phyloP scores from a whole-genome alignment of 176 grass and related monocot species.

The Thalia dealbata region DNA sequence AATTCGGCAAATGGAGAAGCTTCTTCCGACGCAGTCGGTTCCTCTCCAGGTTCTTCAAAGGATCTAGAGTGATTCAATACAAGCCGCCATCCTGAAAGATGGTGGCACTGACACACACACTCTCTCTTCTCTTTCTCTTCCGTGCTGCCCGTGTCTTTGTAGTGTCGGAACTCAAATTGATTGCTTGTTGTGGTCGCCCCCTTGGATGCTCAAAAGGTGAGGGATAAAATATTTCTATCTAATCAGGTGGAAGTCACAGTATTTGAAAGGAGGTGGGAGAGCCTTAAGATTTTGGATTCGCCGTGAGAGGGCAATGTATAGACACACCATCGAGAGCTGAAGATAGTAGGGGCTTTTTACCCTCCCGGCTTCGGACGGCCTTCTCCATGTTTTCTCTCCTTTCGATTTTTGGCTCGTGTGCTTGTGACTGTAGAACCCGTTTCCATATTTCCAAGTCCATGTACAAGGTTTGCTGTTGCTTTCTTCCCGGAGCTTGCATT shows the following conservation, averaged over 20 bases:
- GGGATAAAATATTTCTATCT: too few relatives aligned
- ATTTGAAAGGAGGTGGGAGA: conserved; percentile 1
- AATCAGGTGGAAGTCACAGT: background rate
- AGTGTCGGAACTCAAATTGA: background rate
- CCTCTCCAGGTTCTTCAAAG: conserved; percentile 12
- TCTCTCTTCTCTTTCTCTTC: background rate
- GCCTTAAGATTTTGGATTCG: conserved; percentile 5
- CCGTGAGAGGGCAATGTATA: conserved; percentile 8
- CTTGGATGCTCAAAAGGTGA: background rate
- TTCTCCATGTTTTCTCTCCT: conserved; percentile 7
- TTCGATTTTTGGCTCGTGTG: background rate
- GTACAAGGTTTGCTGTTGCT: conserved; percentile 3
- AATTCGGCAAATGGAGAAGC: conserved; percentile 28
- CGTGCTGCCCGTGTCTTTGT: background rate
- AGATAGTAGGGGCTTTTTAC: background rate
- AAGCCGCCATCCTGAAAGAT: background rate
- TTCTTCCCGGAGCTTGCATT: conserved; percentile 2
- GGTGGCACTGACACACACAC: background rate
- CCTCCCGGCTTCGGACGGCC: conserved; percentile 6
- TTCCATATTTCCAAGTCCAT: too few relatives aligned
- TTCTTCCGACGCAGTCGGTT: background rate
- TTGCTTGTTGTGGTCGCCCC: background rate
- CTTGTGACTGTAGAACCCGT: background rate
- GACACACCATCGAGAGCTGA: background rate
- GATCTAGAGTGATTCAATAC: conserved; percentile 1